These are phyloP conservation scores for Citrus maxima DNA, from an alignment of 345 rosid genomes.

Conservation along the genomic window DNA sequence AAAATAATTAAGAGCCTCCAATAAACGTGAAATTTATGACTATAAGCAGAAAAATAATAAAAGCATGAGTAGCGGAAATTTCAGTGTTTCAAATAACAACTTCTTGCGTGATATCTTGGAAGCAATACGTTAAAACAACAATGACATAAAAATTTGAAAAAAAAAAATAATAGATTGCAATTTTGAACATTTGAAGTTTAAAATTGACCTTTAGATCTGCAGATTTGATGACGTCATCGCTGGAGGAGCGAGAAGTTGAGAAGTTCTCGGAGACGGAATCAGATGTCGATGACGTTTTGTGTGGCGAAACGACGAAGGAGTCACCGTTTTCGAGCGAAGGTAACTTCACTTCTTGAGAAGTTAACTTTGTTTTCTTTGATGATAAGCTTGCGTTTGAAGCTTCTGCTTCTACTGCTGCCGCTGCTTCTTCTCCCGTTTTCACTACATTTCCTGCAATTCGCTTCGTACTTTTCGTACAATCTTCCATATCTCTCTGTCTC, in stretches of 20 bases:
- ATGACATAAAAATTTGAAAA: too few species aligned
- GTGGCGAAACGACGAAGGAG: background rate
- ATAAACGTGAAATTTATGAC: background rate
- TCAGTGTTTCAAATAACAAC: background rate
- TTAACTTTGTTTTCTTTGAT: slow-evolving; percentile 1
- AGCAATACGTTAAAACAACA: background rate
- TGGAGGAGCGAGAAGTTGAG: background rate
- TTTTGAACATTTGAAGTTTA: background rate
- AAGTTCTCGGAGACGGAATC: background rate
- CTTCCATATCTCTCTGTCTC: slow-evolving; percentile 1
- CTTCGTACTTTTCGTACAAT: slow-evolving; percentile 4
- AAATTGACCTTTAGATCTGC: slow-evolving; percentile 13
- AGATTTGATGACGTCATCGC: background rate
- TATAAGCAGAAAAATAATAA: background rate
- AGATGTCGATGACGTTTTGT: background rate
- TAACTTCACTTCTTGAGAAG: background rate
- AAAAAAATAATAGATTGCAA: background rate
- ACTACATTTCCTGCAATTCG: background rate
- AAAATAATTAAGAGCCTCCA: background rate
- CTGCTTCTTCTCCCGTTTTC: background rate
- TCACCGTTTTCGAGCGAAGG: background rate
- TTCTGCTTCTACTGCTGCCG: background rate
- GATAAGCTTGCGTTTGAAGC: background rate
- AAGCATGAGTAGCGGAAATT: slow-evolving; percentile 1
- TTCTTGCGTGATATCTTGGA: background rate